Evolutionary conservation across 305 asterid species (phyloP).

Genomic region (Solanum aculeatissimum): DNA sequence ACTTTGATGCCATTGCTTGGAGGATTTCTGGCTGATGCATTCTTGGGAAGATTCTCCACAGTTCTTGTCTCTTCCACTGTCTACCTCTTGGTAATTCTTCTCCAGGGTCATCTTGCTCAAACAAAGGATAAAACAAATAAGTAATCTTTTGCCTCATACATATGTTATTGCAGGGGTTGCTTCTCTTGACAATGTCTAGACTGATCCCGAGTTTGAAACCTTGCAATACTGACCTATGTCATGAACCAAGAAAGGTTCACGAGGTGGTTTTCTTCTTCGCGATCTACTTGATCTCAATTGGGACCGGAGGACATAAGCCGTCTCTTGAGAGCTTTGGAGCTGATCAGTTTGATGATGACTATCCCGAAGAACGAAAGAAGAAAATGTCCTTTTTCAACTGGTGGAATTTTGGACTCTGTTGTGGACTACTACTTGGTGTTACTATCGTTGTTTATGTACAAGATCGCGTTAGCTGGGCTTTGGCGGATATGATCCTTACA

Average conservation of each 20-base stretch:
- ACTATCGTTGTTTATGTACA: conserved; percentile 63
- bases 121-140: neutral
- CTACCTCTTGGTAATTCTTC: conserved; percentile 47
- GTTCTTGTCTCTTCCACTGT: conserved; percentile 47
- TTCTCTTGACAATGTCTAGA: conserved; percentile 61
- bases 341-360: conserved; percentile 83
- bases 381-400: conserved; percentile 91
- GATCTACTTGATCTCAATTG: conserved; percentile 61
- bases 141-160: neutral
- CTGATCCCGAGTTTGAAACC: conserved; percentile 49
- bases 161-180: conserved; percentile 44
- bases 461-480: conserved; percentile 63
- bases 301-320: conserved; percentile 91
- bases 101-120: neutral
- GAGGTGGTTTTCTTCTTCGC: conserved; percentile 52
- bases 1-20: conserved; percentile 73
- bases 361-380: conserved; percentile 39
- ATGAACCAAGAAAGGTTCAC: conserved; percentile 32
- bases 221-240: conserved; percentile 21
- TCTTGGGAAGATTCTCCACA: conserved; percentile 62
- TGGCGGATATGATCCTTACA: conserved; percentile 58
- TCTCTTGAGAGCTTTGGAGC: conserved; percentile 93
- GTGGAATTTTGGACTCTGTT: conserved; percentile 78
- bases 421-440: conserved; percentile 63
- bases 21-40: conserved; percentile 80